These are phyloP conservation scores for Chlamydomonas sp. DNA, from an alignment of 139 green algal genomes.

Conservation along the genomic window DNA sequence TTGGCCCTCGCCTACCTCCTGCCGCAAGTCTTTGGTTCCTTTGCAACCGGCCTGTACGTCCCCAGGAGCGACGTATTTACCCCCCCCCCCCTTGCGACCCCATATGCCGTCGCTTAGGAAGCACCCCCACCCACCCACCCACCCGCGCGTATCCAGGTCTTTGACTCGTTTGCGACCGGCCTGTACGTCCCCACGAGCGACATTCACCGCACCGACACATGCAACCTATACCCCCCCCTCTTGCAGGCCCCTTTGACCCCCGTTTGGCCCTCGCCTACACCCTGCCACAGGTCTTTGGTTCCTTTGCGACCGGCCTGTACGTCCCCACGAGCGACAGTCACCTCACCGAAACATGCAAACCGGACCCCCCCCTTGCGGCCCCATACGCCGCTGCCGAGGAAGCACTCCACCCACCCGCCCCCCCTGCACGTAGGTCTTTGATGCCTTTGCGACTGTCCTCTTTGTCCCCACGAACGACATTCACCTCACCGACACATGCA, in stretches of 20 bases:
- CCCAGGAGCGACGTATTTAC: slow-evolving; percentile 89
- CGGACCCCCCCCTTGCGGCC: too few species aligned
- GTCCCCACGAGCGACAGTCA: slow-evolving; percentile 93
- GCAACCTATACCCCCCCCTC: too few species aligned
- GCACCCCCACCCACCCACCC: too few species aligned
- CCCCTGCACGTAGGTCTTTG: too few species aligned
- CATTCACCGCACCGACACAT: not conserved
- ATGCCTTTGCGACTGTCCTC: slow-evolving; percentile 43
- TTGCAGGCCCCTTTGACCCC: not conserved
- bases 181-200: not conserved
- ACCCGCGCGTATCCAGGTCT: too few species aligned
- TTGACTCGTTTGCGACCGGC: too few species aligned
- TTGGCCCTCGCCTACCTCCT: too few species aligned
- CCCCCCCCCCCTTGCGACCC: too few species aligned
- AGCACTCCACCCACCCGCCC: too few species aligned
- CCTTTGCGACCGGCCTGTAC: slow-evolving; percentile 52
- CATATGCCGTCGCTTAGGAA: too few species aligned
- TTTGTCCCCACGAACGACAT: slow-evolving; percentile 93
- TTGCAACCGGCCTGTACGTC: slow-evolving; percentile 72
- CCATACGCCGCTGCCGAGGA: too few species aligned
- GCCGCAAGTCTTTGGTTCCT: slow-evolving; percentile 85
- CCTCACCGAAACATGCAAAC: slow-evolving; percentile 23
- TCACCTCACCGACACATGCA: slow-evolving; percentile 45
- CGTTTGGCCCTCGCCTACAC: too few species aligned
- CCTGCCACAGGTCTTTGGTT: not conserved